phyloP scores from a whole-genome alignment of 2,329 filamentous ascomycete genomes.

The Colletotrichum sidae region DNA sequence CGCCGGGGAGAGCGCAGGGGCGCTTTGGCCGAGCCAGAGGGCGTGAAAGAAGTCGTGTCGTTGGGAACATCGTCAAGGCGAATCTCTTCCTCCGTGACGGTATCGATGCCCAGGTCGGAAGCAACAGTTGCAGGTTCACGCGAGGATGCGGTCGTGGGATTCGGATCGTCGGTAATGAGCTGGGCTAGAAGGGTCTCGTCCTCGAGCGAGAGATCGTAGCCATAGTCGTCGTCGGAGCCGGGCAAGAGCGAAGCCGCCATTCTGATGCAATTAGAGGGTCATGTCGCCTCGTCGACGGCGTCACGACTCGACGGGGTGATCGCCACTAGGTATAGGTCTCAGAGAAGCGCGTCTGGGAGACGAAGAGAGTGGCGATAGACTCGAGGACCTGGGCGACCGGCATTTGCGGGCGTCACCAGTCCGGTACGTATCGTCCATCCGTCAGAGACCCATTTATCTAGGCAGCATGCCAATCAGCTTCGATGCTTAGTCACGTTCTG shows the following conservation, averaged over 20 bases:
- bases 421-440: neutral
- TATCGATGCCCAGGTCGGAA: constrained; percentile 28
- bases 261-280: neutral
- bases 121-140: neutral
- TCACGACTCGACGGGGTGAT: constrained; percentile 29
- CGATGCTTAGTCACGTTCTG: neutral
- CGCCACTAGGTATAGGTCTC: constrained; percentile 15
- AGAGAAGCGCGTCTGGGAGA: neutral
- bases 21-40: constrained; percentile 17
- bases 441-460: neutral
- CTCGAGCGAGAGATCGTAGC: constrained; percentile 59
- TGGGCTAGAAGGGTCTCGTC: constrained; percentile 57
- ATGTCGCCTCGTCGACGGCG: constrained; percentile 21
- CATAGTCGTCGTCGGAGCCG: constrained; percentile 57
- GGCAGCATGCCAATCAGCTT: neutral
- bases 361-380: constrained; percentile 7
- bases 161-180: constrained; percentile 42
- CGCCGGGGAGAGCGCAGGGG: constrained; percentile 12
- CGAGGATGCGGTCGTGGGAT: neutral
- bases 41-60: constrained; percentile 41
- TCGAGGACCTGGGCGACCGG: no score
- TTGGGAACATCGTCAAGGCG: constrained; percentile 37
- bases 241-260: constrained; percentile 29
- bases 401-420: neutral
- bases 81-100: constrained; percentile 18